These are phyloP conservation scores for Dipodascus albidus DNA, from an alignment of 805 yeast species.

Conservation along the genomic window DNA sequence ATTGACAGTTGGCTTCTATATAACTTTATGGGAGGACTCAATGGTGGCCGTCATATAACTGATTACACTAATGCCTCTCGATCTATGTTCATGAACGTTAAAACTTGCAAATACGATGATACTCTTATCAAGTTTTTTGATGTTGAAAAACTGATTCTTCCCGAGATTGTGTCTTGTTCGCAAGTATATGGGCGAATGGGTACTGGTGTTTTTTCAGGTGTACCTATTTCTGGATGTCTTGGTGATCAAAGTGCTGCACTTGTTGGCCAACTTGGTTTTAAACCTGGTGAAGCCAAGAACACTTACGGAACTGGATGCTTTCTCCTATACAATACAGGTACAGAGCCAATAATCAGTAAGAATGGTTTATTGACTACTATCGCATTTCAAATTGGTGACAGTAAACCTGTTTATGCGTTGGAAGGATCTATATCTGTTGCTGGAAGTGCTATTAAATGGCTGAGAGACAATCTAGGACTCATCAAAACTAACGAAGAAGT, in stretches of 20 bases:
- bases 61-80: conserved; percentile 90
- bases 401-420: conserved; percentile 71
- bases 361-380: conserved; percentile 84
- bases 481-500: conserved; percentile 76
- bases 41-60: conserved; percentile 57
- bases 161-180: conserved; percentile 69
- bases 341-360: conserved; percentile 51
- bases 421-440: conserved; percentile 97
- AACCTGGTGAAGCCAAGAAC: conserved; percentile 80
- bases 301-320: conserved; percentile 97
- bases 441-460: conserved; percentile 89
- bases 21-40: conserved; percentile 50
- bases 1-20: conserved; percentile 90
- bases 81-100: conserved; percentile 79
- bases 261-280: conserved; percentile 83
- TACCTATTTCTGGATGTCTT: conserved; percentile 79
- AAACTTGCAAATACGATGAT: conserved; percentile 63
- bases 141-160: conserved; percentile 60
- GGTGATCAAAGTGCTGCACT: conserved; percentile 93
- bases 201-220: conserved; percentile 37
- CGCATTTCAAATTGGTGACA: conserved; percentile 77
- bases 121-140: conserved; percentile 70
- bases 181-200: conserved; percentile 65
- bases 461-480: conserved; percentile 77
- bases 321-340: conserved; percentile 78